Evolutionary conservation across 257 asterid genomes (phyloP).

Genomic region (Apocynum venetum): DNA sequence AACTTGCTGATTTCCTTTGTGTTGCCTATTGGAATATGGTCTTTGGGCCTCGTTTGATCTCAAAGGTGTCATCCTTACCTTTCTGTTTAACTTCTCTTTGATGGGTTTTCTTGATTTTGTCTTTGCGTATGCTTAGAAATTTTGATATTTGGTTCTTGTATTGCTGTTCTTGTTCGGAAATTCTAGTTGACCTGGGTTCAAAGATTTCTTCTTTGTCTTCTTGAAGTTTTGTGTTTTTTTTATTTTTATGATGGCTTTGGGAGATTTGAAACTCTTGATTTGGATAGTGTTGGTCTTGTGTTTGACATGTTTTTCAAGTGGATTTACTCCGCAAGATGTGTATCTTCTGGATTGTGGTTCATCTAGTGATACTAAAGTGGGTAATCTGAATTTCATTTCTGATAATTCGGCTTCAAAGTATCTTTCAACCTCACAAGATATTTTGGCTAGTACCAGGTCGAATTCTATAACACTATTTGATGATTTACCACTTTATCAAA

Average conservation of each 20-base stretch:
- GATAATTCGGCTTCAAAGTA: constrained; percentile 35
- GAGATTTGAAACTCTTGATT: constrained; percentile 17
- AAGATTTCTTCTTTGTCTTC: constrained; percentile 16
- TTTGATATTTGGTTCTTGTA: constrained; percentile 9
- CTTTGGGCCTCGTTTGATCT: constrained; percentile 30
- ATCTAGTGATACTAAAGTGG: constrained; percentile 23
- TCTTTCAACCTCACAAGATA: constrained; percentile 29
- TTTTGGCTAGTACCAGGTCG: constrained; percentile 31
- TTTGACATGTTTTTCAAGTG: constrained; percentile 27
- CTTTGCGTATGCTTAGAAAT: not conserved
- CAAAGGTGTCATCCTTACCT: constrained; percentile 38
- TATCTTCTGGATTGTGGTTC: constrained; percentile 46
- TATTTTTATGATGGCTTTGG: constrained; percentile 16
- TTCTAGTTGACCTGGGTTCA: not conserved
- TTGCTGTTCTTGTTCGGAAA: not conserved
- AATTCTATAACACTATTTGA: constrained; percentile 18
- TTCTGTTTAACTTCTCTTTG: constrained; percentile 13
- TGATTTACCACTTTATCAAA: constrained; percentile 29
- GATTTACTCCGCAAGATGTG: constrained; percentile 36
- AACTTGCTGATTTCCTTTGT: constrained; percentile 7
- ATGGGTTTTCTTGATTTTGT: constrained; percentile 24
- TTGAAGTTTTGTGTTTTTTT: constrained; percentile 6
- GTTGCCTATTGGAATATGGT: constrained; percentile 22
- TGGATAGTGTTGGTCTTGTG: constrained; percentile 17
- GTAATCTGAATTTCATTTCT: constrained; percentile 27